Evolutionary conservation across 441 rosid species (phyloP).

Genomic region (Gossypium gossypioides): DNA sequence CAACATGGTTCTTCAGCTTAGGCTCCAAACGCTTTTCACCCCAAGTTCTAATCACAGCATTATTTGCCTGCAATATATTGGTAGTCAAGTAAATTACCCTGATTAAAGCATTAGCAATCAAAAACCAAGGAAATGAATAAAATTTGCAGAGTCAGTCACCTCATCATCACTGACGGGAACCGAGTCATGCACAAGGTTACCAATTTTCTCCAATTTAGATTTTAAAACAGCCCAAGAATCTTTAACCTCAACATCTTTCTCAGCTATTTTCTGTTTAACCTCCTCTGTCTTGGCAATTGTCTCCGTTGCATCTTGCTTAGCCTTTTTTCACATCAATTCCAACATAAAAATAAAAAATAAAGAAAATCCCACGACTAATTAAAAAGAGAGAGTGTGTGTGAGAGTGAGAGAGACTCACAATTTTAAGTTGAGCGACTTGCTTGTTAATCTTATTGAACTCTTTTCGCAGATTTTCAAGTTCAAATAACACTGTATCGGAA

Average conservation of each 20-base stretch:
- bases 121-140: not conserved
- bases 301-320: constrained; percentile 55
- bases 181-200: constrained; percentile 79
- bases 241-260: constrained; percentile 59
- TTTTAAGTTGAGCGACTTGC: constrained; percentile 58
- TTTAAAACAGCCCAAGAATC: constrained; percentile 44
- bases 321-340: constrained; percentile 23
- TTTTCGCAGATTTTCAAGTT: constrained; percentile 54
- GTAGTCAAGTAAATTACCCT: not conserved
- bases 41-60: constrained; percentile 47
- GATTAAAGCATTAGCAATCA: not conserved
- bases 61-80: constrained; percentile 45
- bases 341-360: not conserved
- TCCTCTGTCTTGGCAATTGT: constrained; percentile 43
- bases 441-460: constrained; percentile 71
- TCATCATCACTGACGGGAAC: constrained; percentile 67
- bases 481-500: constrained; percentile 49
- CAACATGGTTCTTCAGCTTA: constrained; percentile 74
- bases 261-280: constrained; percentile 34
- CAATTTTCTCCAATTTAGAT: constrained; percentile 51
- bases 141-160: constrained; percentile 25
- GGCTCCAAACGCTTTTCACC: constrained; percentile 52
- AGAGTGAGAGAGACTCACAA: constrained; percentile 30
- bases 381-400: not conserved
- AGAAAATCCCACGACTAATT: not conserved